phyloP scores from a whole-genome alignment of 768 basidiomycete genomes.

The Chiua virens region DNA sequence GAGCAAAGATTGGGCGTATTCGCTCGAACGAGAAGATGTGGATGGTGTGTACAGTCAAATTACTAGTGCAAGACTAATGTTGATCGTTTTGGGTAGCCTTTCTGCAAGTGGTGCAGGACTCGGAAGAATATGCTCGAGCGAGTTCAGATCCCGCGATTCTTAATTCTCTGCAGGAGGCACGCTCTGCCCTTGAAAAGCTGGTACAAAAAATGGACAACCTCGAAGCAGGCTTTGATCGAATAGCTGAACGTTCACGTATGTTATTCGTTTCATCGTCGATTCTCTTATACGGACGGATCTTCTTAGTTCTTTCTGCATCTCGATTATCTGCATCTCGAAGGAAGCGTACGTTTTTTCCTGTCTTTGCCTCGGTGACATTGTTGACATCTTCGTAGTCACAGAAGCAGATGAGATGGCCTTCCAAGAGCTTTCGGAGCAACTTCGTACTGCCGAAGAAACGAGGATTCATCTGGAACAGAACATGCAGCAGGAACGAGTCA shows the following conservation, averaged over 20 bases:
- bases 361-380: neutral
- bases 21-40: conserved; percentile 67
- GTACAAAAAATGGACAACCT: conserved; percentile 77
- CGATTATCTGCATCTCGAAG: conserved; percentile 66
- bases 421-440: conserved; percentile 68
- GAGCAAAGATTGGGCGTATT: conserved; percentile 59
- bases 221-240: conserved; percentile 79
- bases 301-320: conserved; percentile 73
- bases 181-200: conserved; percentile 62
- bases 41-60: conserved; percentile 62
- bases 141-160: conserved; percentile 47
- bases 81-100: conserved; percentile 44
- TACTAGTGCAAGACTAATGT: neutral
- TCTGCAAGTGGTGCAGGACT: conserved; percentile 60
- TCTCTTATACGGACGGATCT: conserved; percentile 5
- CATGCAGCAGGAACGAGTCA: conserved; percentile 58
- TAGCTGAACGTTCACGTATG: conserved; percentile 83
- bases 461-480: conserved; percentile 55
- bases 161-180: conserved; percentile 61
- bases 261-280: neutral
- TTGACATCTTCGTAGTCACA: conserved; percentile 45
- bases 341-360: conserved; percentile 54
- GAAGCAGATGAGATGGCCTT: conserved; percentile 77
- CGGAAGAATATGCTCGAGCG: conserved; percentile 55
- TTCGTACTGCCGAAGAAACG: conserved; percentile 57